These are phyloP conservation scores for Senecio squalidus DNA, from an alignment of 140 eudicot genomes.

Conservation along the genomic window DNA sequence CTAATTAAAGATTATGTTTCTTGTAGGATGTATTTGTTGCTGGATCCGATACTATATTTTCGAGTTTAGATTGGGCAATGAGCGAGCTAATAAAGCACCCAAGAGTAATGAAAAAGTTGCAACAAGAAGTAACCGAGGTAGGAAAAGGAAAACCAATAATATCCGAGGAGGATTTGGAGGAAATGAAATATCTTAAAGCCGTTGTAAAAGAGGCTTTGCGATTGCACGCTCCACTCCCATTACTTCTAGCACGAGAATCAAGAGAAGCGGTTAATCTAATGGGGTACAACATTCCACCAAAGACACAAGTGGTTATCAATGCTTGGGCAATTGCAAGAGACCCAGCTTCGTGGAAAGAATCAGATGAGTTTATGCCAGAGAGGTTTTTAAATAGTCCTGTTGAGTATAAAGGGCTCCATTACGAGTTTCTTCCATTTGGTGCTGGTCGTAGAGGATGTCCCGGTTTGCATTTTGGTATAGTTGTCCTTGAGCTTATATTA, in stretches of 20 bases:
- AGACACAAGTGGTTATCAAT: constrained; percentile 30
- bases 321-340: constrained; percentile 31
- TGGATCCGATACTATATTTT: constrained; percentile 19
- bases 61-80: constrained; percentile 22
- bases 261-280: constrained; percentile 15
- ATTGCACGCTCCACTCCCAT: constrained; percentile 27
- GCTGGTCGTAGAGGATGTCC: no score
- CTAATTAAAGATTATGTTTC: not conserved
- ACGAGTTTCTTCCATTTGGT: constrained; percentile 27
- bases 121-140: constrained; percentile 10
- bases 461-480: constrained; percentile 17
- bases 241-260: constrained; percentile 23
- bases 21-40: constrained; percentile 27
- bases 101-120: no score
- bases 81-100: constrained; percentile 28
- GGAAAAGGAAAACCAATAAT: constrained; percentile 10
- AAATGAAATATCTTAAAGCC: no score
- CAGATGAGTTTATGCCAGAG: constrained; percentile 25
- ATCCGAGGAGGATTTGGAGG: constrained; percentile 23
- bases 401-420: constrained; percentile 26
- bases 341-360: constrained; percentile 16
- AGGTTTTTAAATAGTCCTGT: constrained; percentile 25
- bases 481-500: constrained; percentile 8
- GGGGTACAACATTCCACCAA: constrained; percentile 25
- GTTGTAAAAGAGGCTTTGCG: no score